Evolutionary conservation across 805 yeast genomes (phyloP), one percentile per base, ranked within the genome.

Genomic region (Saccharomyces paradoxus): DNA sequence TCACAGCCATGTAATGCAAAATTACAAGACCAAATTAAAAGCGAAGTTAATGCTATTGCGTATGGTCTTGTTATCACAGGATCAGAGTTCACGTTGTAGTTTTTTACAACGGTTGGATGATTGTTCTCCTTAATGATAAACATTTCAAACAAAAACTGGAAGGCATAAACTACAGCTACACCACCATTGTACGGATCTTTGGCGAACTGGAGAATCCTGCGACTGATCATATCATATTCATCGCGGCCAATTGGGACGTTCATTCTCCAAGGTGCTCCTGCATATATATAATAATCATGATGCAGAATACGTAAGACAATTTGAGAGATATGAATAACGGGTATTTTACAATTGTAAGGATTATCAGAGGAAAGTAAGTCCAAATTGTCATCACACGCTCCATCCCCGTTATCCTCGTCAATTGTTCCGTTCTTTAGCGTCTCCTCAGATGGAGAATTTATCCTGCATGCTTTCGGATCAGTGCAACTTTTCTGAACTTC

Each of bases 181-280:
- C 77, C 75, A 8, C 84, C 87, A 57, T 73, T 76, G 50, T 75
- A 79, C 41, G 72, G 67, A 28, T 63, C 63, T 17, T 56, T 50
- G 12, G 66, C 60, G 49, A 64, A 61, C 21, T 60, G 55, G 29
- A 53, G 50, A 21, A 86, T 77, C 58, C 83, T 73, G 13, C 70
- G 70, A 44, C 75, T 73, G 12, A 80, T 81, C 2, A 75, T 71
- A 24, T 76, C 75, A 58, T 81, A 77, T 55, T 81, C 84, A 0
- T 71, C 64, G 9, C 72, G 71, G 5, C 81, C 79, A 10, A 86
- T 82, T 41, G 73, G 74, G 37, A 84, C 89, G 62, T 81, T 86
- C 84, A 86, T 83, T 62, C 90, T 79, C 71, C 86, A 81, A 0
- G 94, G 94, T 7, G 89, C 87, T 0, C 96, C 96, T 2, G 91